These are phyloP conservation scores for Rhododendron williamsianum DNA, from an alignment of 148 eudicot species.

Conservation along the genomic window DNA sequence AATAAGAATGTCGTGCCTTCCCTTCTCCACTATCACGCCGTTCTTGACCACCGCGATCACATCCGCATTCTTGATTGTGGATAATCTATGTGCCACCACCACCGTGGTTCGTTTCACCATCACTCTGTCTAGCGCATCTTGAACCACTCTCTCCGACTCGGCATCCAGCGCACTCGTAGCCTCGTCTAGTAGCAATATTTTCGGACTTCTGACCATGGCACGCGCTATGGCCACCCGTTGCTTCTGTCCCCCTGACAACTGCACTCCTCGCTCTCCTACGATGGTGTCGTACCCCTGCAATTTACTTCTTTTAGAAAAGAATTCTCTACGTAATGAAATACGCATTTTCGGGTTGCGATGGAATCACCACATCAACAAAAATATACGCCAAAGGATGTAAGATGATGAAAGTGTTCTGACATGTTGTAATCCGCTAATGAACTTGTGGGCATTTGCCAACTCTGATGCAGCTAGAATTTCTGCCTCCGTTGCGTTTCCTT, in stretches of 20 bases:
- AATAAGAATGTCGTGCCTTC: slow-evolving; percentile 18
- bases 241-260: slow-evolving; percentile 74
- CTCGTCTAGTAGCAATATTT: neutral
- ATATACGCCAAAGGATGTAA: neutral
- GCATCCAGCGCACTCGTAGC: slow-evolving; percentile 27
- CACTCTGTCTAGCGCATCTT: slow-evolving; percentile 58
- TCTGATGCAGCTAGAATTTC: slow-evolving; percentile 59
- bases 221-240: slow-evolving; percentile 42
- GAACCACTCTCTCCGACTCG: slow-evolving; percentile 64
- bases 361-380: neutral
- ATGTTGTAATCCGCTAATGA: slow-evolving; percentile 58
- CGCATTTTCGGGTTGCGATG: neutral
- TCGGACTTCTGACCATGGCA: neutral
- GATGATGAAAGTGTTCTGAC: slow-evolving; percentile 13
- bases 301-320: neutral
- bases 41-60: slow-evolving; percentile 19
- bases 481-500: slow-evolving; percentile 48
- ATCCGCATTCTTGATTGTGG: slow-evolving; percentile 66
- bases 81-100: slow-evolving; percentile 60
- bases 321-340: neutral
- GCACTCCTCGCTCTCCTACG: slow-evolving; percentile 51
- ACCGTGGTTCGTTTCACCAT: slow-evolving; percentile 18
- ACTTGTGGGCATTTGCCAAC: slow-evolving; percentile 72
- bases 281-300: slow-evolving; percentile 68
- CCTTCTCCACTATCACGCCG: neutral